Evolutionary conservation across 176 grass and related monocot genomes (phyloP).

Genomic region (Aegilops bicornis): DNA sequence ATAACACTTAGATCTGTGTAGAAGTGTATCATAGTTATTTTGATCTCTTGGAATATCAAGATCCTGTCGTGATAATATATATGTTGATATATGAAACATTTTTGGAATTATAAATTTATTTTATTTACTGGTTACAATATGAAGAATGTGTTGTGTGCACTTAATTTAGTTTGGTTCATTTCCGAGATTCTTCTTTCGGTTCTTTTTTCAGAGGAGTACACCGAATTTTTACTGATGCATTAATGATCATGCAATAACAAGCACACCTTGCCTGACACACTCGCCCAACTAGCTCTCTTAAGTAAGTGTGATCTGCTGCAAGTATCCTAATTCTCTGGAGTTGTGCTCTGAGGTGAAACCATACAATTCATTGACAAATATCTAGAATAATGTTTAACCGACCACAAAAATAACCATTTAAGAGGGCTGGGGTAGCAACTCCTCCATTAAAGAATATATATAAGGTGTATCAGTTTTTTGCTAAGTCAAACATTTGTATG

Average conservation of each 20-base stretch:
- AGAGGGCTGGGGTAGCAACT: neutral
- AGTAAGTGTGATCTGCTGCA: neutral
- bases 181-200: neutral
- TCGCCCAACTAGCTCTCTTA: neutral
- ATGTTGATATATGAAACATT: neutral
- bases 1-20: neutral
- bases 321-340: neutral
- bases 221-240: neutral
- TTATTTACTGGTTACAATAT: slow-evolving; percentile 13
- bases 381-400: slow-evolving; percentile 7
- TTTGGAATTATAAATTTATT: neutral
- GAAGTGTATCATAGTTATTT: neutral
- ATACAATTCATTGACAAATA: neutral
- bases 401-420: neutral
- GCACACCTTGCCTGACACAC: neutral
- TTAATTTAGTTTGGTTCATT: slow-evolving; percentile 3
- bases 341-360: neutral
- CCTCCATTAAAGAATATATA: too few relatives aligned
- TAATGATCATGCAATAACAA: slow-evolving; percentile 11
- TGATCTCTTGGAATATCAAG: neutral
- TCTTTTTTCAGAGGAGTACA: neutral
- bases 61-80: neutral
- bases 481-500: too few relatives aligned
- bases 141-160: neutral
- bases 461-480: too few relatives aligned